phyloP scores from a whole-genome alignment of 495 filamentous ascomycete species.

The Aspergillus avenaceus region DNA sequence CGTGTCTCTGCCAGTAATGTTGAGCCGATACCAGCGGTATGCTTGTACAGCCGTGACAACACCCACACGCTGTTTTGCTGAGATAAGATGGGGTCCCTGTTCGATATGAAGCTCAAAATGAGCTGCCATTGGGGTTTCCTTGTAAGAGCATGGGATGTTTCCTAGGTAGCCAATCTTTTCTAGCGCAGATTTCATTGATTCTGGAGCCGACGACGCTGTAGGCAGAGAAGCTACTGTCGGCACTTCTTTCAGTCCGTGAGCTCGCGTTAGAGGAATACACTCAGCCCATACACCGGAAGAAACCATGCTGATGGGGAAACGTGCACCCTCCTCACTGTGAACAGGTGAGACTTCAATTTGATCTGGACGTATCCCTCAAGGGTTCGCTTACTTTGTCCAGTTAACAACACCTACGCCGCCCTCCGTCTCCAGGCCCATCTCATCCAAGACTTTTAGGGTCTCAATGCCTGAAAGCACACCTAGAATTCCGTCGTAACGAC shows the following conservation, averaged over 20 bases:
- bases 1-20: slow-evolving; percentile 60
- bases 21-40: slow-evolving; percentile 68
- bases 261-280: slow-evolving; percentile 56
- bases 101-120: slow-evolving; percentile 86
- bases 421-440: slow-evolving; percentile 64
- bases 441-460: slow-evolving; percentile 63
- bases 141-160: slow-evolving; percentile 49
- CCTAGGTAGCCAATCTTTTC: slow-evolving; percentile 71
- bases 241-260: slow-evolving; percentile 55
- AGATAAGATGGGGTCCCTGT: slow-evolving; percentile 69
- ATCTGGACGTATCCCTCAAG: neutral
- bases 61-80: slow-evolving; percentile 58
- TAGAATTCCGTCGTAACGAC: slow-evolving; percentile 70
- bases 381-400: slow-evolving; percentile 64
- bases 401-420: slow-evolving; percentile 71
- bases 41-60: slow-evolving; percentile 64
- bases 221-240: slow-evolving; percentile 43
- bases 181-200: slow-evolving; percentile 65
- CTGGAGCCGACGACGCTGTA: slow-evolving; percentile 42
- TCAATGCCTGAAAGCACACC: slow-evolving; percentile 71
- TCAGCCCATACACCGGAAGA: slow-evolving; percentile 76
- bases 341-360: slow-evolving; percentile 7
- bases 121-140: slow-evolving; percentile 65
- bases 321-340: slow-evolving; percentile 66
- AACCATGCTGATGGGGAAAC: slow-evolving; percentile 76